These are phyloP conservation scores for Plectosphaerella cucumerina DNA, from an alignment of 2,329 filamentous ascomycete species.

Conservation along the genomic window DNA sequence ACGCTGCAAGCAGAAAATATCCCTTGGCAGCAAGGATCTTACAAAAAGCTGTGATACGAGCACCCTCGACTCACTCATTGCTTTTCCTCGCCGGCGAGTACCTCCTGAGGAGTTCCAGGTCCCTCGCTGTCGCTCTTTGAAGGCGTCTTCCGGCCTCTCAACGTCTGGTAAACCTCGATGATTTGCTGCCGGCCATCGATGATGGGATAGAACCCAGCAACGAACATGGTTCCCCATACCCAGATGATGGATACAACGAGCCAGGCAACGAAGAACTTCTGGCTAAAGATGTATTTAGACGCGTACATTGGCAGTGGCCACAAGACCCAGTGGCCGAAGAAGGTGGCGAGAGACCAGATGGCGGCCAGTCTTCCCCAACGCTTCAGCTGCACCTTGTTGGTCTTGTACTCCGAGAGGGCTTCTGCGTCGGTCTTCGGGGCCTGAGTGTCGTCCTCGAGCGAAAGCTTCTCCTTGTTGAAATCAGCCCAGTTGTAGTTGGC, in stretches of 20 bases:
- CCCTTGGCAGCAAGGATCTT: no score
- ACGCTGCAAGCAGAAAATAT: no score
- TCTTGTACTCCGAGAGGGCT: slow-evolving; percentile 13
- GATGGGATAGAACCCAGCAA: slow-evolving; percentile 45
- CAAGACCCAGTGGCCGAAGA: slow-evolving; percentile 48
- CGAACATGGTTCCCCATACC: slow-evolving; percentile 46
- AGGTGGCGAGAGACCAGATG: slow-evolving; percentile 43
- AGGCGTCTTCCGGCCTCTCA: background rate
- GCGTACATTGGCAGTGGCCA: slow-evolving; percentile 54
- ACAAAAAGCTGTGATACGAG: no score
- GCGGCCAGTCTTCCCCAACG: slow-evolving; percentile 41
- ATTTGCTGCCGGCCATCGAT: slow-evolving; percentile 38
- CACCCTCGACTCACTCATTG: background rate
- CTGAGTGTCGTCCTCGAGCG: slow-evolving; percentile 23
- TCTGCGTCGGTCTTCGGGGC: background rate
- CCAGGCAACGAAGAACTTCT: slow-evolving; percentile 46
- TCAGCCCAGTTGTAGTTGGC: slow-evolving; percentile 35
- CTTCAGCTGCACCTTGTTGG: slow-evolving; percentile 32
- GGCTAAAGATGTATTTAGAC: slow-evolving; percentile 42
- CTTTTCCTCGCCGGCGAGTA: background rate
- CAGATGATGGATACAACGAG: slow-evolving; percentile 46
- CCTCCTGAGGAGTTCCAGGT: background rate
- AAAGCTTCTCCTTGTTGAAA: slow-evolving; percentile 34
- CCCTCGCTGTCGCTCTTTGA: background rate
- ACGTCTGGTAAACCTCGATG: slow-evolving; percentile 2